Conservation (phyloP, 1,284 basidiomycete genomes). For the Malassezia arunalokei region DNA sequence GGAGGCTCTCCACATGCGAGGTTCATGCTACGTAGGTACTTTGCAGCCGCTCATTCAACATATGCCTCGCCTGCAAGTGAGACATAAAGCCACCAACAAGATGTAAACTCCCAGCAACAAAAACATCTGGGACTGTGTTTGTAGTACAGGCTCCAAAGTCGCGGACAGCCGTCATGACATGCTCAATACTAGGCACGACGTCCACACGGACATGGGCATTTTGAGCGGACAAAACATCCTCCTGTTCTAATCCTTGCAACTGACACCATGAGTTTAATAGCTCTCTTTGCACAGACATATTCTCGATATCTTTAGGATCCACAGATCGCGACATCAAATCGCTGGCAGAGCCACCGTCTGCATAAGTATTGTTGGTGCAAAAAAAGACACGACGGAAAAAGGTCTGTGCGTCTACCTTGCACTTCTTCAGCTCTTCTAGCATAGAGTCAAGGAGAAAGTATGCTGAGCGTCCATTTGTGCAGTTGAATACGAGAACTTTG, state of each 20-base stretch:
- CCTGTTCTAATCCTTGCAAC: slow-evolving; percentile 11
- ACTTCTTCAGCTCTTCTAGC: slow-evolving; percentile 40
- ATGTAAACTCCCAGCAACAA: slow-evolving; percentile 86
- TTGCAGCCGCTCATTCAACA: slow-evolving; percentile 29
- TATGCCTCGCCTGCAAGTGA: slow-evolving; percentile 29
- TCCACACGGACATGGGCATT: slow-evolving; percentile 49
- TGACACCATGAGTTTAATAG: slow-evolving; percentile 26
- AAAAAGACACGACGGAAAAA: slow-evolving; percentile 76
- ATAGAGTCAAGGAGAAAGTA: slow-evolving; percentile 60
- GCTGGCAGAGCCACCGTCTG: slow-evolving; percentile 73
- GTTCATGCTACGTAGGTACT: not conserved
- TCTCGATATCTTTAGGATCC: slow-evolving; percentile 28
- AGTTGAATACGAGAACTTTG: slow-evolving; percentile 82
- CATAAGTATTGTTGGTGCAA: slow-evolving; percentile 89
- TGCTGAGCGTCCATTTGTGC: slow-evolving; percentile 78
- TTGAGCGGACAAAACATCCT: not conserved
- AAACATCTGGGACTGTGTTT: slow-evolving; percentile 52
- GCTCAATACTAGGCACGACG: slow-evolving; percentile 71
- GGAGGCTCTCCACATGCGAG: too few relatives aligned
- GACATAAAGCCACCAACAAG: slow-evolving; percentile 84
- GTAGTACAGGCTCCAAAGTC: slow-evolving; percentile 49
- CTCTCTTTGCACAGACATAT: slow-evolving; percentile 32
- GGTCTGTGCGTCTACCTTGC: slow-evolving; percentile 45
- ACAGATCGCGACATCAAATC: slow-evolving; percentile 46
- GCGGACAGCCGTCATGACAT: slow-evolving; percentile 51